Percentiles rank a stretch among this genome's conserved stretches.
Conservation (phyloP, 73 alveolate genomes). For the Durusdinium trenchii region DNA sequence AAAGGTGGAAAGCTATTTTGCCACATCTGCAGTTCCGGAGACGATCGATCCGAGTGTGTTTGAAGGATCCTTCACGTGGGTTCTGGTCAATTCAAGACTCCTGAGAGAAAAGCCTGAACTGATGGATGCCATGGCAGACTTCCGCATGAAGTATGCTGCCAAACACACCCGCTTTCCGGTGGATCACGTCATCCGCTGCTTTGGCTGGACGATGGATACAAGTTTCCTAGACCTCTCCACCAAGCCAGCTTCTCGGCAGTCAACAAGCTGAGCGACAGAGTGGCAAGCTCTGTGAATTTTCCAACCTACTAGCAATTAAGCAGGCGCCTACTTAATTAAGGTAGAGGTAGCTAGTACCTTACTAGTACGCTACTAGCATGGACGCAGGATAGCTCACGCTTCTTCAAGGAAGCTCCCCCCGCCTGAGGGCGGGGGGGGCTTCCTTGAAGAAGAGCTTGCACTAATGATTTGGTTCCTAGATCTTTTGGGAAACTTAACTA, state of each 20-base stretch:
- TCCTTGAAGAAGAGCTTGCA: too few relatives aligned
- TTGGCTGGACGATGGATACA: constrained; percentile 52
- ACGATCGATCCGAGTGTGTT: neutral
- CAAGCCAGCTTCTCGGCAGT: neutral
- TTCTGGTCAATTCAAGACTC: neutral
- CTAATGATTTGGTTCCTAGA: too few relatives aligned
- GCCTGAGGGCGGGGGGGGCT: too few relatives aligned
- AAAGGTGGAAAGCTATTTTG: neutral
- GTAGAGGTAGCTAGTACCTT: too few relatives aligned
- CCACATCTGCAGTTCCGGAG: neutral
- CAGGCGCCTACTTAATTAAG: too few relatives aligned
- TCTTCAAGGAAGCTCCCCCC: too few relatives aligned
- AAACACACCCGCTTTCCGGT: constrained; percentile 35
- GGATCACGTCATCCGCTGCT: constrained; percentile 64
- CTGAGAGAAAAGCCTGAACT: neutral
- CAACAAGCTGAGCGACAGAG: too few relatives aligned
- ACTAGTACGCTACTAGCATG: too few relatives aligned
- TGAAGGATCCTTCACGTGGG: constrained; percentile 13
- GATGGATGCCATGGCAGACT: constrained; percentile 42
- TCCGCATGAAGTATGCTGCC: constrained; percentile 43
- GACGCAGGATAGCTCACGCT: too few relatives aligned
- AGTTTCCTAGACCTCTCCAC: neutral
- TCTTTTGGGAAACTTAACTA: too few relatives aligned
- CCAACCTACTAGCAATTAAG: too few relatives aligned
- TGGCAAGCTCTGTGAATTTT: too few relatives aligned